These are phyloP conservation scores for Calonectria pseudoturangicola DNA, from an alignment of 2,329 filamentous ascomycete species.

Conservation along the genomic window DNA sequence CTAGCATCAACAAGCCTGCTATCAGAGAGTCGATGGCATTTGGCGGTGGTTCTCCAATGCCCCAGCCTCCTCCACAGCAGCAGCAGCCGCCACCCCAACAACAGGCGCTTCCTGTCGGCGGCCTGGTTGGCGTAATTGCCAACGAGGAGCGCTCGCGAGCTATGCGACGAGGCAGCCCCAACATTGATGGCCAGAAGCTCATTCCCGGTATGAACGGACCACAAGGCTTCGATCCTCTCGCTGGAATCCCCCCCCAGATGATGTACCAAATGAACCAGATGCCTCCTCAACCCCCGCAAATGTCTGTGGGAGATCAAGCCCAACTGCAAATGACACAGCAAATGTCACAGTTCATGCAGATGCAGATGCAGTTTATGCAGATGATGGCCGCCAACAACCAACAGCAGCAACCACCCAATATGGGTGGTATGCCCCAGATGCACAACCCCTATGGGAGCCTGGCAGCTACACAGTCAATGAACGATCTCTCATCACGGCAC, in stretches of 20 bases:
- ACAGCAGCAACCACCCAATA: conserved; percentile 48
- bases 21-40: conserved; percentile 85
- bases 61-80: conserved; percentile 55
- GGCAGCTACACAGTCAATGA: conserved; percentile 63
- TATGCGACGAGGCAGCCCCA: conserved; percentile 85
- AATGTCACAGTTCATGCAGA: conserved; percentile 92
- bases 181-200: conserved; percentile 71
- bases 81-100: conserved; percentile 58
- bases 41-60: conserved; percentile 69
- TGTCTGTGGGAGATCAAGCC: conserved; percentile 80
- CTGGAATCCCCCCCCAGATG: conserved; percentile 67
- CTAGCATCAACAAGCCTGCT: conserved; percentile 82
- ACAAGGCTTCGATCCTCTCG: conserved; percentile 68
- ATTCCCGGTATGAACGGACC: conserved; percentile 61
- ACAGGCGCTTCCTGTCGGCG: conserved; percentile 77
- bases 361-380: conserved; percentile 97
- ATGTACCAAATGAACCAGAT: conserved; percentile 63
- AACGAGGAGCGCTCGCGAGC: conserved; percentile 87
- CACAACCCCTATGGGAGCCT: conserved; percentile 55
- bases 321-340: conserved; percentile 89
- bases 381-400: conserved; percentile 76
- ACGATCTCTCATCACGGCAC: conserved; percentile 65
- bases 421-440: conserved; percentile 52
- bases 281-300: conserved; percentile 62
- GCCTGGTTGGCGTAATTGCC: conserved; percentile 91